phyloP scores from a whole-genome alignment of 805 yeast species.

The Hanseniaspora pseudoguilliermondii region DNA sequence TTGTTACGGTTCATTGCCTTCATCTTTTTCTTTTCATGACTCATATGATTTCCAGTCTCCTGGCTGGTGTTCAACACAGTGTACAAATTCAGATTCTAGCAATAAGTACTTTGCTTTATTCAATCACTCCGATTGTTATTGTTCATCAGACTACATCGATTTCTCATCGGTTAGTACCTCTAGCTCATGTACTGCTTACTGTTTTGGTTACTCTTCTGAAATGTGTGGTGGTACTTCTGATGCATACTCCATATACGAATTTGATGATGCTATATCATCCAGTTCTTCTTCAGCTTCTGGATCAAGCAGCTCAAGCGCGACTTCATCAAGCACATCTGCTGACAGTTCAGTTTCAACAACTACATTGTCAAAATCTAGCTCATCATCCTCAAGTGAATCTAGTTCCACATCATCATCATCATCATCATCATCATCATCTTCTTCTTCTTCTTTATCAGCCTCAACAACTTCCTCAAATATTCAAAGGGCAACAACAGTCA shows the following conservation, averaged over 20 bases:
- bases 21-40: slow-evolving; percentile 20
- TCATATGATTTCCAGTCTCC: slow-evolving; percentile 23
- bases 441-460: slow-evolving; percentile 4
- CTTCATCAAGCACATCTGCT: slow-evolving; percentile 6
- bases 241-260: slow-evolving; percentile 36
- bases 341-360: background rate
- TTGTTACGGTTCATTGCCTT: slow-evolving; percentile 25
- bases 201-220: slow-evolving; percentile 47
- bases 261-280: slow-evolving; percentile 19
- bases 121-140: slow-evolving; percentile 24
- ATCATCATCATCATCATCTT: slow-evolving; percentile 14
- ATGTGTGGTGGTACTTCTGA: slow-evolving; percentile 47
- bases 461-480: slow-evolving; percentile 17
- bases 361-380: slow-evolving; percentile 3
- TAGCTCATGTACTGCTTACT: slow-evolving; percentile 25
- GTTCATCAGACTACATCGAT: slow-evolving; percentile 22
- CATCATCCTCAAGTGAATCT: slow-evolving; percentile 14
- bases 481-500: slow-evolving; percentile 15
- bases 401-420: slow-evolving; percentile 18
- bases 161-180: slow-evolving; percentile 15
- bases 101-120: slow-evolving; percentile 22
- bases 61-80: slow-evolving; percentile 19
- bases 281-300: slow-evolving; percentile 15
- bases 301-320: slow-evolving; percentile 12
- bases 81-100: slow-evolving; percentile 16